Conservation (phyloP, 1,284 basidiomycete genomes). For the Wolfiporia cocos region DNA sequence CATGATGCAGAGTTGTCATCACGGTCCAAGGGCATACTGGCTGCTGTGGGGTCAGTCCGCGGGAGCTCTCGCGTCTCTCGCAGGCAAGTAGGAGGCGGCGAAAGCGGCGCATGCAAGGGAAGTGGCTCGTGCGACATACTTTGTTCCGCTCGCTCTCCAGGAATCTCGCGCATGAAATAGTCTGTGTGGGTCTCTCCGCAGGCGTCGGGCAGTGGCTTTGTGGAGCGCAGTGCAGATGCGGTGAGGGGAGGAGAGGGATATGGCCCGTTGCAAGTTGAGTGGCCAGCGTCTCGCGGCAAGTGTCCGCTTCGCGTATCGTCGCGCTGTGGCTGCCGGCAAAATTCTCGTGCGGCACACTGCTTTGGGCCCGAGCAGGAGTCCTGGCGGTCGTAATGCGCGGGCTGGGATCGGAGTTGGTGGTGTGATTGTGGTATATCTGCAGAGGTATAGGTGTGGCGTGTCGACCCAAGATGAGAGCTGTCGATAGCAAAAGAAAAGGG, state of each 20-base stretch:
- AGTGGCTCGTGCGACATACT: conserved; percentile 17
- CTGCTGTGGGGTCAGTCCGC: background rate
- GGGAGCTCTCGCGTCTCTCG: conserved; percentile 16
- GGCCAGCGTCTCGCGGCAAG: conserved; percentile 12
- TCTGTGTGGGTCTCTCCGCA: conserved; percentile 5
- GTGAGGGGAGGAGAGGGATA: conserved; percentile 22
- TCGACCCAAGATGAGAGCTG: conserved; percentile 9
- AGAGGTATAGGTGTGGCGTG: conserved; percentile 8
- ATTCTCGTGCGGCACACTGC: conserved; percentile 1
- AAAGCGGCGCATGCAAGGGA: conserved; percentile 14
- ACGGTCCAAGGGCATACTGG: no score
- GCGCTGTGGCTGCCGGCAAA: conserved; percentile 5
- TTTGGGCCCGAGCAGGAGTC: no score
- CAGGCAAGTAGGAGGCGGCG: conserved; percentile 17
- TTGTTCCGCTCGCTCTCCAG: conserved; percentile 7
- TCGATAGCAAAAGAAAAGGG: conserved; percentile 9
- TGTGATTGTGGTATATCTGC: conserved; percentile 2
- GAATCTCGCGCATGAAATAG: conserved; percentile 3
- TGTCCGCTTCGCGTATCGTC: conserved; percentile 8
- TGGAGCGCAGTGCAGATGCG: conserved; percentile 16
- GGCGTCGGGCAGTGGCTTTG: conserved; percentile 17
- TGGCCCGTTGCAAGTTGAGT: conserved; percentile 7
- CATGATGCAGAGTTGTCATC: no score
- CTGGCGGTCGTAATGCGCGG: no score
- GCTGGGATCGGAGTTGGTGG: no score